A percentile compares a stretch with the other conserved stretches of the same genome.
Evolutionary conservation across 2,329 filamentous ascomycete genomes (phyloP).

Genomic region (Neonectria neomacrospora): DNA sequence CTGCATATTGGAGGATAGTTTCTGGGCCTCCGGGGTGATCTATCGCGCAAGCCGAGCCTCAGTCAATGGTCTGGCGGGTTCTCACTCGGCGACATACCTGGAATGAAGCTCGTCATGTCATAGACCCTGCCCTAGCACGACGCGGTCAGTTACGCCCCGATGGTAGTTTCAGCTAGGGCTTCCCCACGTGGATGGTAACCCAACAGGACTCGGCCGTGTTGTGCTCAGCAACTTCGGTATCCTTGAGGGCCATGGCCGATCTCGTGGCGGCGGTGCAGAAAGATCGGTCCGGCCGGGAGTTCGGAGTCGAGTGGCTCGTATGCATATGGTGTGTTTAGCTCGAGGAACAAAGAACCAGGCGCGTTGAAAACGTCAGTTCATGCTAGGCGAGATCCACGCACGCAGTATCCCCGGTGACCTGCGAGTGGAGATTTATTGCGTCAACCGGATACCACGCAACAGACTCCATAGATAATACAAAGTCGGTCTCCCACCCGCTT

Average conservation of each 20-base stretch:
- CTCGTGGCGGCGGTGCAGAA: constrained; percentile 34
- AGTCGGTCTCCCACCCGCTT: background rate
- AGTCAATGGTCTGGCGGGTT: background rate
- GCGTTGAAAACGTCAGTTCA: background rate
- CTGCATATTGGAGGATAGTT: constrained; percentile 95
- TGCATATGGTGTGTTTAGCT: background rate
- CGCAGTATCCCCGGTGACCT: background rate
- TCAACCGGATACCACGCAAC: background rate
- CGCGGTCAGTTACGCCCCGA: constrained; percentile 26
- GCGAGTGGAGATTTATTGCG: background rate
- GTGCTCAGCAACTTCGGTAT: constrained; percentile 74
- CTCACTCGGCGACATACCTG: constrained; percentile 59
- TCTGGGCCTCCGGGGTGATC: constrained; percentile 91
- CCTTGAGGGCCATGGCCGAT: constrained; percentile 56
- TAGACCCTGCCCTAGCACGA: constrained; percentile 75
- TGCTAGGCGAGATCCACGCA: background rate
- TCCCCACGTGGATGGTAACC: constrained; percentile 82
- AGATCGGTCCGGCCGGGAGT: background rate
- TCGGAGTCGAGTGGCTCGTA: background rate
- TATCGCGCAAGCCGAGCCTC: constrained; percentile 42
- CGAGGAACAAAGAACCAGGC: background rate
- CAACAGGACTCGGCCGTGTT: constrained; percentile 86
- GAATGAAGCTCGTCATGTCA: constrained; percentile 88
- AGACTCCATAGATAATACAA: background rate
- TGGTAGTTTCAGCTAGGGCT: background rate